phyloP scores from a whole-genome alignment of 2,329 filamentous ascomycete genomes.

The Purpureocillium lavendulum region DNA sequence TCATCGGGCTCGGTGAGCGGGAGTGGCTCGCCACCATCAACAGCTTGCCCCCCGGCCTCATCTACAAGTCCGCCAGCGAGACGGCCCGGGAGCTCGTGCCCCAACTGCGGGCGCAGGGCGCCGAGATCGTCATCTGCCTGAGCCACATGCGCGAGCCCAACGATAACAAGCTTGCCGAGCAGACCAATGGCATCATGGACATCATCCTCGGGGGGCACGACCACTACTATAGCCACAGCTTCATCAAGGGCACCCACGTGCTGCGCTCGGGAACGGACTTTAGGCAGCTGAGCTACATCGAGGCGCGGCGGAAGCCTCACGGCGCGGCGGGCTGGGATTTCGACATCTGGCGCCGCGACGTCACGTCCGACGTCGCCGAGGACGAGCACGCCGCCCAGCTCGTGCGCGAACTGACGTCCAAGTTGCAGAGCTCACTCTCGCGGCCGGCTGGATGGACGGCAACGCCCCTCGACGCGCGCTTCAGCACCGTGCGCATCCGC shows the following conservation, averaged over 20 bases:
- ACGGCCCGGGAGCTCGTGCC: slow-evolving; percentile 72
- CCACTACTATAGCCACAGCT: slow-evolving; percentile 73
- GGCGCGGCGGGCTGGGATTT: slow-evolving; percentile 59
- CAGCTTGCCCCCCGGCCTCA: slow-evolving; percentile 68
- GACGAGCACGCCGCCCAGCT: slow-evolving; percentile 53
- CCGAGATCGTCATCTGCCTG: slow-evolving; percentile 73
- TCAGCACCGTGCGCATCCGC: slow-evolving; percentile 66
- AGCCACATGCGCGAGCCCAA: slow-evolving; percentile 86
- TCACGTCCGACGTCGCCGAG: slow-evolving; percentile 59
- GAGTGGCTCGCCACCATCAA: slow-evolving; percentile 92
- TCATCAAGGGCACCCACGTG: slow-evolving; percentile 74
- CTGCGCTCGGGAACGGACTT: slow-evolving; percentile 87
- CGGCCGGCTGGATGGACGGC: slow-evolving; percentile 80
- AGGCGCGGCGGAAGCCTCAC: slow-evolving; percentile 53
- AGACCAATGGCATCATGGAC: slow-evolving; percentile 67
- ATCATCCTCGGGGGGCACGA: slow-evolving; percentile 85
- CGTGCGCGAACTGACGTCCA: slow-evolving; percentile 61
- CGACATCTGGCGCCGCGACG: slow-evolving; percentile 65
- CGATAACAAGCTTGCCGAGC: slow-evolving; percentile 74
- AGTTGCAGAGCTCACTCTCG: slow-evolving; percentile 67
- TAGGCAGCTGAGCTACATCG: slow-evolving; percentile 84
- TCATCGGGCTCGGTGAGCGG: slow-evolving; percentile 78
- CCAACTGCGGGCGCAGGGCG: slow-evolving; percentile 63
- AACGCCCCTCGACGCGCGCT: slow-evolving; percentile 75
- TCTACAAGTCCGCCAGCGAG: slow-evolving; percentile 70